Base-by-base conservation (phyloP, 345 rosid species). In the Gossypioides kirkii region DNA sequence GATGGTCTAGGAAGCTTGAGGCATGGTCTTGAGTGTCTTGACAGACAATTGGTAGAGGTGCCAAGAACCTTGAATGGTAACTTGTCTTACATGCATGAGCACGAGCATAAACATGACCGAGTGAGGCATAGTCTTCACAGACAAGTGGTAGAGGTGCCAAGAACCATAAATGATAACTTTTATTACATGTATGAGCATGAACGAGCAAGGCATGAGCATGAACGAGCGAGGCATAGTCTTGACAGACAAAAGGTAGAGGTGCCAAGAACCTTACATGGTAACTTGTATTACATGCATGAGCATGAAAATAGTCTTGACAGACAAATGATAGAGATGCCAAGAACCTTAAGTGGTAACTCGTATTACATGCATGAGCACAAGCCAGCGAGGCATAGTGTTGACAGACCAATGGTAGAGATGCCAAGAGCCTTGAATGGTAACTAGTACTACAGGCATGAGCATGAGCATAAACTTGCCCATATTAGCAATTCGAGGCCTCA, bases 61-160 rank as follows among this genome's bases (percentile, higher is more conserved):
- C 59, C 20, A n/a, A 73, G 66, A 78, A 52, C 71, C 10, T 69
- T 3, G 32, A 43, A 59, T 10, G 38, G 70, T 68, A 42, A 69
- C 47, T 10, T 50, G 41, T 25, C 42, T 68, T 20, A 38, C 43
- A 5, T 5, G 70, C 16, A 61, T 25, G 74, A 64, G 68, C 42
- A 18, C n/a, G 76, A 63, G 67, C 50, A 18, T 71, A 28, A 32
- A 26, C 72, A 52, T 52, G 6, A 52, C 18, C 10, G 52, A 16
- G 18, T 70, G 61, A 32, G 73, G 62, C 73, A 55, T 55, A 6
- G 18, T 6, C 8, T n/a, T 2, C 52, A 32, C 38, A 32, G 38
- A 32, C 38, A 32, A 32, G 38, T 32, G 38, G 38, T 32, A 32
- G 7, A 1, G 38, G 7, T 32, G 38, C 38, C 7, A 32, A 32